Percentiles rank a stretch among this genome's conserved stretches.
phyloP scores from a whole-genome alignment of 768 basidiomycete species.

The Tricholoma saponaceum region DNA sequence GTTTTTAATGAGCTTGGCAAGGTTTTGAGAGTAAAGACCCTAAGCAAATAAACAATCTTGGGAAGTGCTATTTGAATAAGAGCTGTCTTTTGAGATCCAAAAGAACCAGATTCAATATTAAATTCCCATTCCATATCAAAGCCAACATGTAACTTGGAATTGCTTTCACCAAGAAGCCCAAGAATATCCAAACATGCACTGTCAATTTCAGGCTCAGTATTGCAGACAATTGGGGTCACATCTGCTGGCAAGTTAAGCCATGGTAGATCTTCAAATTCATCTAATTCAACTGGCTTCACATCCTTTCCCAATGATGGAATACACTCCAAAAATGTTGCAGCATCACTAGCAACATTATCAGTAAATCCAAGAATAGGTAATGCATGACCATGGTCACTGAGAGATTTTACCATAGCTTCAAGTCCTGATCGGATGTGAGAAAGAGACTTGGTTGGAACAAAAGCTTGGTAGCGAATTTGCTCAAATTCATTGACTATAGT shows the following conservation, averaged over 20 bases:
- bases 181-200: conserved; percentile 6
- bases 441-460: conserved; percentile 6
- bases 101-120: conserved; percentile 2
- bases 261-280: conserved; percentile 6
- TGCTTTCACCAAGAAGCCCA: not conserved
- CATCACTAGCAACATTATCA: not conserved
- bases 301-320: conserved; percentile 11
- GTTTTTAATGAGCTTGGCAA: not conserved
- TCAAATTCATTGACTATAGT: conserved; percentile 15
- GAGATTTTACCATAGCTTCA: conserved; percentile 9
- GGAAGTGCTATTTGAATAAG: not conserved
- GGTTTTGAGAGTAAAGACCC: not conserved
- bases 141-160: conserved; percentile 8
- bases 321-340: conserved; percentile 10
- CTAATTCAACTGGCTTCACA: conserved; percentile 1
- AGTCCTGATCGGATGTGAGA: conserved; percentile 6
- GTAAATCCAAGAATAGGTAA: not conserved
- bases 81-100: conserved; percentile 12
- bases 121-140: conserved; percentile 17
- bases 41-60: not conserved
- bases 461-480: no score
- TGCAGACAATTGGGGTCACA: conserved; percentile 3
- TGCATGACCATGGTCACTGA: not conserved
- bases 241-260: conserved; percentile 4
- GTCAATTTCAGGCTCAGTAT: conserved; percentile 8